Base-by-base conservation (phyloP, 495 filamentous ascomycete species). In the Hypoxylon fragiforme region DNA sequence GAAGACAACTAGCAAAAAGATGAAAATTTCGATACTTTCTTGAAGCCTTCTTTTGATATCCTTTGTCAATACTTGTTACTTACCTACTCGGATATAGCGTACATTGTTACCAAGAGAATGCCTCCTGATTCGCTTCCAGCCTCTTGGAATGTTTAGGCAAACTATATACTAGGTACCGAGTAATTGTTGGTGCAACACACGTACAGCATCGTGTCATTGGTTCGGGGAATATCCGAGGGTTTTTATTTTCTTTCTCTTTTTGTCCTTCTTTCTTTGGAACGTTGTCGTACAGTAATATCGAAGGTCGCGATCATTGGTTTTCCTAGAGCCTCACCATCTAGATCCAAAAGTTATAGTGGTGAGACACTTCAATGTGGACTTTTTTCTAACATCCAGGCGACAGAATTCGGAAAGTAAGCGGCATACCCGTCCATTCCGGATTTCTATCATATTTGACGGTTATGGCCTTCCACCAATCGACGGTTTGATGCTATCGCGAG, bases 201-300 rank as follows among this genome's bases (percentile, higher is more conserved):
- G n/a, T 36, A 19, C 11, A 38, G 20, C 14, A 24, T 14, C n/a
- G 18, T 30, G 22, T 22, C 12, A 53, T 53, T 53, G 50, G 50
- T 6, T 15, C 14, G 41, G 21, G 41, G 31, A 21, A 5, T 14
- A 30, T 22, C 32, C 41, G 50, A 38, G 6, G n/a, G n/a, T n/a
- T n/a, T n/a, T n/a, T n/a, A n/a, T n/a, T n/a, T n/a, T n/a, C n/a
- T n/a, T n/a, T n/a, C n/a, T n/a, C n/a, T n/a, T n/a, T n/a, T n/a
- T n/a, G n/a, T n/a, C n/a, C n/a, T 39, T 39, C 7, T 32, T 20
- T 24, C 24, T 8, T 37, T 20, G 24, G 19, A n/a, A 51, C 26
- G 9, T 3, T 13, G 20, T 44, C 24, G 31, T 12, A 39, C 8
- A 13, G 22, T 37, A 16, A 30, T 44, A 53, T 28, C 9, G 22